Evolutionary conservation across 768 basidiomycete species (phyloP), one percentile per base, ranked within the genome.

Genomic region (Boletus reticulatus): DNA sequence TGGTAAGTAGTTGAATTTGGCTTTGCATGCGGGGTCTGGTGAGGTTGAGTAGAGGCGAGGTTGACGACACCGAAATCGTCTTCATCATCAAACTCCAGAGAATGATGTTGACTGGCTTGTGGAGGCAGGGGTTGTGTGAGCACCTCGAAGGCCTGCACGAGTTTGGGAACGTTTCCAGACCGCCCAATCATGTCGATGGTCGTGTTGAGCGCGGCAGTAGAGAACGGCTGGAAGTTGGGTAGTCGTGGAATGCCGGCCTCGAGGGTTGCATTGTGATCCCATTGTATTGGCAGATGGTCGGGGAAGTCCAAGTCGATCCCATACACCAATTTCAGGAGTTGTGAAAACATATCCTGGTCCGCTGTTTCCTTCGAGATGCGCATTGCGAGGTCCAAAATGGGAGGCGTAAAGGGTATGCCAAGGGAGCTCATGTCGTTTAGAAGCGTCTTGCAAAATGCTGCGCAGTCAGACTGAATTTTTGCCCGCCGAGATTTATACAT

Each of bases 301-400:
- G 89, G 90, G 62, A 85, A 84, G 20, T 80, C 75, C 45, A 93
- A 69, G 71, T 94, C 92, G 53, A 94, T 80, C 0, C 86, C 90
- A 68, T 92, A 94, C 36, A 81, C 83, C 62, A 80, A 73, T 60
- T 80, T 84, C 75, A 92, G 72, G 24, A 92, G 75, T 27, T 72
- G 64, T 49, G 84, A 78, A 65, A 89, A 88, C 0, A 75, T 74
- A 31, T 80, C 73, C 53, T 74, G 65, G 67, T 88, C 83, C 48
- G 80, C 65, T 0, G 83, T 66, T 56, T 84, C 83, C 71, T 84
- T 88, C 61, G 90, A 73, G 58, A 93, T 80, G 19, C 88, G 84
- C 43, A 87, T 72, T 2, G 77, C 77, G 52, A 90, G 72, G 69
- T 92, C 91, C 58, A 91, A 75, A 59, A 83, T 84, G 53, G 76